These are phyloP conservation scores for Mariannaea sp. DNA, from an alignment of 2,329 filamentous ascomycete species.

Conservation along the genomic window DNA sequence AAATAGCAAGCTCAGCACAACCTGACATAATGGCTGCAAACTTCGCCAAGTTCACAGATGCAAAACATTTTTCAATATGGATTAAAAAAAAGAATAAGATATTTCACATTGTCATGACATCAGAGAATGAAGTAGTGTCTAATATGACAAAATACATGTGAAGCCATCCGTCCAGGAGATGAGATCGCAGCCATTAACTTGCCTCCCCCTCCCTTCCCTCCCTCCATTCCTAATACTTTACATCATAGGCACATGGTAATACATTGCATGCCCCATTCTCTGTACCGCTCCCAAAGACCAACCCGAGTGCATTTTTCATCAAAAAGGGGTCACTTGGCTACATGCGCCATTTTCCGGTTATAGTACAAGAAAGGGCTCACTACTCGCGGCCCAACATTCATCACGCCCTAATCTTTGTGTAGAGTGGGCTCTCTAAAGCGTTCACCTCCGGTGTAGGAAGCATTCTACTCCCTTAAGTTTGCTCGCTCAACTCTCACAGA, in stretches of 20 bases:
- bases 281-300: slow-evolving; percentile 19
- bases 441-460: slow-evolving; percentile 19
- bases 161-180: slow-evolving; percentile 37
- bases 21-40: too few relatives aligned
- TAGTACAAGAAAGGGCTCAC: slow-evolving; percentile 36
- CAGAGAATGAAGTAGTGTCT: slow-evolving; percentile 30
- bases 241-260: slow-evolving; percentile 28
- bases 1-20: too few relatives aligned
- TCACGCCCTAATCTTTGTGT: slow-evolving; percentile 25
- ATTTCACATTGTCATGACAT: slow-evolving; percentile 30
- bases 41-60: too few relatives aligned
- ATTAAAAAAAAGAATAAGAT: too few relatives aligned
- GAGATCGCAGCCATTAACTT: slow-evolving; percentile 39
- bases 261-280: slow-evolving; percentile 30
- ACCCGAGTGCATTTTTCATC: slow-evolving; percentile 30
- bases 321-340: slow-evolving; percentile 31
- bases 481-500: slow-evolving; percentile 47
- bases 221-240: slow-evolving; percentile 34
- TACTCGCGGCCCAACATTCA: slow-evolving; percentile 28
- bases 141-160: slow-evolving; percentile 38
- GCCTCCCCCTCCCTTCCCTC: too few relatives aligned
- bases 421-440: slow-evolving; percentile 22
- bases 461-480: slow-evolving; percentile 8
- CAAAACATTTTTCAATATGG: not conserved
- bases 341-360: slow-evolving; percentile 38